phyloP scores from a whole-genome alignment of 768 basidiomycete genomes.

The Termitomyces sp. region DNA sequence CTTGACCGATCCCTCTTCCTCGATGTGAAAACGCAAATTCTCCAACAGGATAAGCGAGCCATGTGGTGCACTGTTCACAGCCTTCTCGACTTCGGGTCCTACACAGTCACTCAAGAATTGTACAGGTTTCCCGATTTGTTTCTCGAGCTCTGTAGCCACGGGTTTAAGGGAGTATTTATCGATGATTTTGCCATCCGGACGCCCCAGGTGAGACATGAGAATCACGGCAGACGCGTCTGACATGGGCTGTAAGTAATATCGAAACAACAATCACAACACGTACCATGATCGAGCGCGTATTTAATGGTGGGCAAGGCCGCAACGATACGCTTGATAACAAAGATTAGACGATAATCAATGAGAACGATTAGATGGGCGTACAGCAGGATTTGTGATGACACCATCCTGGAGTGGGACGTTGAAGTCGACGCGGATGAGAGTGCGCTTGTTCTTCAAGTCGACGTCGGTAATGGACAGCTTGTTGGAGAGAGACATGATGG shows the following conservation, averaged over 20 bases:
- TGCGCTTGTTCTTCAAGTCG: constrained; percentile 80
- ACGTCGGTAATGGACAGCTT: constrained; percentile 93
- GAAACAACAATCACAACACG: neutral
- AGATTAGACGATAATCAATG: constrained; percentile 9
- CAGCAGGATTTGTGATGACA: constrained; percentile 94
- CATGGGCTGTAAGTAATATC: constrained; percentile 2
- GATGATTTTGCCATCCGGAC: constrained; percentile 89
- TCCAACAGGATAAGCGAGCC: constrained; percentile 88
- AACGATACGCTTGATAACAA: constrained; percentile 73
- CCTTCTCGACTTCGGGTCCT: constrained; percentile 77
- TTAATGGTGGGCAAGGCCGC: constrained; percentile 94
- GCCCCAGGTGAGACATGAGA: constrained; percentile 97
- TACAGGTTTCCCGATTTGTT: constrained; percentile 65
- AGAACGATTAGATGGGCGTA: constrained; percentile 35
- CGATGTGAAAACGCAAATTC: constrained; percentile 97
- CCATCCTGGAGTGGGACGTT: constrained; percentile 90
- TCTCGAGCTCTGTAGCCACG: constrained; percentile 75
- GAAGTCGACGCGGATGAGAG: constrained; percentile 94
- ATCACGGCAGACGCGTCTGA: constrained; percentile 77
- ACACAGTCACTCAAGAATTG: constrained; percentile 83
- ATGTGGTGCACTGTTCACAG: constrained; percentile 55
- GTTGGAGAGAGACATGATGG: constrained; percentile 86
- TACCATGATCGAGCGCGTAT: constrained; percentile 85
- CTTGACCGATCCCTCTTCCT: constrained; percentile 93
- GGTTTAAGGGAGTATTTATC: constrained; percentile 89